A percentile compares a stretch with the other conserved stretches of the same genome.
Conservation (phyloP, 1,284 basidiomycete species). For the Pulveroboletus sp. region DNA sequence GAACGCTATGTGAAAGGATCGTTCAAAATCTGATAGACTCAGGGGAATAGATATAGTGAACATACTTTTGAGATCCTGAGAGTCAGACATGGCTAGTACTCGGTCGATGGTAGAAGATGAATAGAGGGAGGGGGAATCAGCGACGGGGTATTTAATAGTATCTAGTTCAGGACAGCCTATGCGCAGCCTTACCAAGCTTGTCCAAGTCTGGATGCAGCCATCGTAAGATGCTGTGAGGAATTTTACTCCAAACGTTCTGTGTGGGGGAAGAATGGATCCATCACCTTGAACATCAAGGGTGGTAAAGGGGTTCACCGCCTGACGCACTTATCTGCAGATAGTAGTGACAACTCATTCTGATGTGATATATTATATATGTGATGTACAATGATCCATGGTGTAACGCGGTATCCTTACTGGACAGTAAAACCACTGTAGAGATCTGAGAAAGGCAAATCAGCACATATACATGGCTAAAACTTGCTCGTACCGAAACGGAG, state of each 20-base stretch:
- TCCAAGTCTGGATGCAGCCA: not conserved
- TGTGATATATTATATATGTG: not conserved
- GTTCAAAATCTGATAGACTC: too few relatives aligned
- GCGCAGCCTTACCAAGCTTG: not conserved
- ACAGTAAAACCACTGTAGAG: conserved; percentile 3
- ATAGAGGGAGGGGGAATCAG: not conserved
- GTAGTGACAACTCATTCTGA: not conserved
- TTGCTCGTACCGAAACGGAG: conserved; percentile 15
- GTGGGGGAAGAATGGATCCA: too few relatives aligned
- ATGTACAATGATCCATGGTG: not conserved
- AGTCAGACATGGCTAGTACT: too few relatives aligned
- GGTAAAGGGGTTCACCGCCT: too few relatives aligned
- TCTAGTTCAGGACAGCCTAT: not conserved
- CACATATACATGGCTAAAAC: too few relatives aligned
- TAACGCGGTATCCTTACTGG: not conserved
- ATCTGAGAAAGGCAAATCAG: conserved; percentile 18
- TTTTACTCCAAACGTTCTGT: too few relatives aligned
- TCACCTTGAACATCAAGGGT: too few relatives aligned
- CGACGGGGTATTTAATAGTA: not conserved
- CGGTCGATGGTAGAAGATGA: too few relatives aligned
- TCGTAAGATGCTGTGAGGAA: not conserved
- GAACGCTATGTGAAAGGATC: too few relatives aligned
- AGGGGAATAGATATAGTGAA: too few relatives aligned
- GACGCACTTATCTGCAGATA: not conserved
- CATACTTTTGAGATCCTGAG: too few relatives aligned